Evolutionary conservation across 257 asterid genomes (phyloP).

Genomic region (Echites panduratus): DNA sequence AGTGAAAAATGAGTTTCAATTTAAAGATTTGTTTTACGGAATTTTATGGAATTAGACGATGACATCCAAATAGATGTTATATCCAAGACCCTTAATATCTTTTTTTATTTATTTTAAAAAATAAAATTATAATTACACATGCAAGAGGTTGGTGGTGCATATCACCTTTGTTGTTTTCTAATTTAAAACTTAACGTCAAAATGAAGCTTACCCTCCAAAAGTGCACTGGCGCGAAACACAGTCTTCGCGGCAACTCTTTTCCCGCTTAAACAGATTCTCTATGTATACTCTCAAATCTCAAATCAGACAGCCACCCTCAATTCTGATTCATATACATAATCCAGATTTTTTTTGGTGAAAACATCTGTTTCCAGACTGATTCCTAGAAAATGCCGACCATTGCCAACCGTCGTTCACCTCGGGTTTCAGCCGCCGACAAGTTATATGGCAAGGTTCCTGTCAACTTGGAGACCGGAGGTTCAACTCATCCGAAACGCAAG

Average conservation of each 20-base stretch:
- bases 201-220: background rate
- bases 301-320: background rate
- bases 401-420: constrained; percentile 34
- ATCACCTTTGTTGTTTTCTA: too few relatives aligned
- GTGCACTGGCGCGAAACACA: constrained; percentile 27
- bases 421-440: constrained; percentile 7
- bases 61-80: too few relatives aligned
- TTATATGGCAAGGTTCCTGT: background rate
- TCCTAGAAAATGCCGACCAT: constrained; percentile 47
- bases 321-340: background rate
- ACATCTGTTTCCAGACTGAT: background rate
- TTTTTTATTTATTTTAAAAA: too few relatives aligned
- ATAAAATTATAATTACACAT: too few relatives aligned
- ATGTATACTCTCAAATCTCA: background rate
- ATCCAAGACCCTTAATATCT: too few relatives aligned
- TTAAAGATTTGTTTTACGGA: too few relatives aligned
- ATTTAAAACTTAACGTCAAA: background rate
- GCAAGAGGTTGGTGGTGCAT: too few relatives aligned
- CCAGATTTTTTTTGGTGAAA: background rate
- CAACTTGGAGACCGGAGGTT: constrained; percentile 17
- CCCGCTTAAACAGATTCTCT: constrained; percentile 27
- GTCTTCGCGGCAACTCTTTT: constrained; percentile 8
- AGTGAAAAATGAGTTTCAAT: too few relatives aligned
- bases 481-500: constrained; percentile 49
- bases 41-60: too few relatives aligned